Evolutionary conservation across 2,329 filamentous ascomycete genomes (phyloP).

Genomic region (Cladosporium cucumerinum): DNA sequence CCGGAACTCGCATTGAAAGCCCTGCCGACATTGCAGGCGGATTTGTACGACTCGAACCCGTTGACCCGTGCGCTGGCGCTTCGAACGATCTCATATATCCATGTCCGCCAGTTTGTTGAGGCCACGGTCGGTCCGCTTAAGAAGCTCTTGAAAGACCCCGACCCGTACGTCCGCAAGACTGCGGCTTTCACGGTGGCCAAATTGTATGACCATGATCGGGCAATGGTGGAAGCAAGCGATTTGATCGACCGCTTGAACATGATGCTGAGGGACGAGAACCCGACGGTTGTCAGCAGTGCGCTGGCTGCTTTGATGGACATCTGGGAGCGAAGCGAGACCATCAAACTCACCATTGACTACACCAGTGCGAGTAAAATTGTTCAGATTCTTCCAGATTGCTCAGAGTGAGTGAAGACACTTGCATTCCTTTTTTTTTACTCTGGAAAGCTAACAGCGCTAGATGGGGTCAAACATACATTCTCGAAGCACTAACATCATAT

Average conservation of each 20-base stretch:
- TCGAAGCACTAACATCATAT: slow-evolving; percentile 97
- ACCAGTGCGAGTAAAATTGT: slow-evolving; percentile 97
- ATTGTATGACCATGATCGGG: slow-evolving; percentile 91
- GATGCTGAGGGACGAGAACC: slow-evolving; percentile 91
- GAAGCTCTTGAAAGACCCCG: slow-evolving; percentile 74
- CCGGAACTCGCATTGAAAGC: slow-evolving; percentile 93
- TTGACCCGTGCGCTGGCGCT: slow-evolving; percentile 87
- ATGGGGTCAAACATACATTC: slow-evolving; percentile 98
- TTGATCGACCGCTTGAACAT: slow-evolving; percentile 87
- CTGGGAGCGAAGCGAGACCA: slow-evolving; percentile 95
- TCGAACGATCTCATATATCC: slow-evolving; percentile 94
- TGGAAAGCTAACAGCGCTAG: slow-evolving; percentile 45
- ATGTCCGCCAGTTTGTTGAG: slow-evolving; percentile 93
- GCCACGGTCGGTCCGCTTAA: slow-evolving; percentile 83
- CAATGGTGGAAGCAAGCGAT: slow-evolving; percentile 84
- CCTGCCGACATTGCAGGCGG: slow-evolving; percentile 81
- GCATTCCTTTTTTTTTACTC: too few relatives aligned
- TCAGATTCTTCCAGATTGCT: slow-evolving; percentile 92
- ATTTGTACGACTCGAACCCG: slow-evolving; percentile 91
- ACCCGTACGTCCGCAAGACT: slow-evolving; percentile 97
- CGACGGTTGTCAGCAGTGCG: slow-evolving; percentile 93
- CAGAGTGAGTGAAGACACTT: slow-evolving; percentile 64
- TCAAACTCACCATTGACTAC: slow-evolving; percentile 97
- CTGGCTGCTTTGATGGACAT: slow-evolving; percentile 92
- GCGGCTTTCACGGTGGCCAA: slow-evolving; percentile 96